Evolutionary conservation across 2,329 filamentous ascomycete species (phyloP), one percentile per base, ranked within the genome.

Genomic region (Claviceps pusilla): DNA sequence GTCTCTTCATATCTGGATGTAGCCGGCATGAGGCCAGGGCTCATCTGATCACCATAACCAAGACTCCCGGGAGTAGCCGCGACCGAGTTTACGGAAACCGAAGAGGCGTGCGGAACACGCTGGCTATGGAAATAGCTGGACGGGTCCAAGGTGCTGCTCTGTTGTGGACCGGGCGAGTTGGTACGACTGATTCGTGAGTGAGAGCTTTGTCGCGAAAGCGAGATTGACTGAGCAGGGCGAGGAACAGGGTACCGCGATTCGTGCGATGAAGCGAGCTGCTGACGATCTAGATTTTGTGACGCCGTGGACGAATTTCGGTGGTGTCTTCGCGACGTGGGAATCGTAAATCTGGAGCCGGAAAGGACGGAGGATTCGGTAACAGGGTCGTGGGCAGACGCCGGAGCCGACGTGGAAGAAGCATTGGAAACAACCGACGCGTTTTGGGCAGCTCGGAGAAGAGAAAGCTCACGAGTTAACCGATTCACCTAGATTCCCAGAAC

Each of bases 401-500:
- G 74, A 33, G 78, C 72, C 0, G 78, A 81, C 3, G 76, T 75
- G 0, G 80, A 84, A 3, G 81, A 84, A n/a, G 79, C 67, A 63
- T 83, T 84, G 48, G 81, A 84, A 4, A 75, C 79, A 35, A 82
- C 80, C 0, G 81, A 84, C 7, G 80, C 80, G 62, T 84, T 84
- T 56, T 84, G 80, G 29, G 79, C 78, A 35, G 79, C 77, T 54
- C 90, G 86, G n/a, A 97, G 81, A 52, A 89, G 76, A 16, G 85
- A 84, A 41, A 97, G 81, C 67, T 97, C 91, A 55, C 91, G 86
- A 0, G 88, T 95, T 37, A 97, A 77, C 39, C 91, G 88, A 71
- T 97, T 97, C 57, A 96, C 87, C 88, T 91, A 64, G 29, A 16
- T 7, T 7, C 12, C 7, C 35, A 12, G 35, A 37, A 1, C 5